Conservation (phyloP, 192 early-diverging fungal species). For the Linnemannia exigua region DNA sequence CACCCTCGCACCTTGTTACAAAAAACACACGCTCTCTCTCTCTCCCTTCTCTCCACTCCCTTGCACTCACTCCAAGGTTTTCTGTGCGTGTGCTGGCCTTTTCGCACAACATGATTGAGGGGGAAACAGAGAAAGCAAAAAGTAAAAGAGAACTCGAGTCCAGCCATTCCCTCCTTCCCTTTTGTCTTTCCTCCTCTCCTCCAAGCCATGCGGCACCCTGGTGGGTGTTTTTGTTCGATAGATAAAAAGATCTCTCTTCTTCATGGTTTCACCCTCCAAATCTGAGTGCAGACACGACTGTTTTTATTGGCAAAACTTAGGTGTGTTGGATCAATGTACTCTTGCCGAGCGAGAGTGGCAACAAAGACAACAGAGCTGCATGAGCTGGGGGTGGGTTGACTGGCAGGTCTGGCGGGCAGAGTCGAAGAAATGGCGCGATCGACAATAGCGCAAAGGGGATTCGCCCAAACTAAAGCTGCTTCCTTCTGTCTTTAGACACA, state of each 20-base stretch:
- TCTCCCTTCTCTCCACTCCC: neutral
- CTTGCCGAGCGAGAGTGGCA: neutral
- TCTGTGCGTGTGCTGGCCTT: neutral
- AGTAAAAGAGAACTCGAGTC: neutral
- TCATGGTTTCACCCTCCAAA: neutral
- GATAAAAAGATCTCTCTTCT: slow-evolving; percentile 5
- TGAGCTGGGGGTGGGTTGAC: no score
- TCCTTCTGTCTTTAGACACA: neutral
- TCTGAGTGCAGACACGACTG: no score
- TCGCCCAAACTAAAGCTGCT: neutral
- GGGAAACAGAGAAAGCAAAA: neutral
- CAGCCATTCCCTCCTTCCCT: neutral
- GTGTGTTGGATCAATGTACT: no score
- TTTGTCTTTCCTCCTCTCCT: neutral
- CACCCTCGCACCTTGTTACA: neutral
- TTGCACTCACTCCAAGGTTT: neutral
- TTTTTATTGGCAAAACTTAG: no score
- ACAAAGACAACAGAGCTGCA: neutral
- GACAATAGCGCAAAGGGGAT: neutral
- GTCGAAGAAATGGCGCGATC: slow-evolving; percentile 43
- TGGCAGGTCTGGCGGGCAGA: neutral
- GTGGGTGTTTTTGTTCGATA: neutral
- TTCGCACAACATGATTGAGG: neutral
- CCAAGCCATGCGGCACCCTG: neutral
- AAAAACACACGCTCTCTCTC: neutral